phyloP scores from a whole-genome alignment of 495 filamentous ascomycete species.

The Neurospora cerealis region DNA sequence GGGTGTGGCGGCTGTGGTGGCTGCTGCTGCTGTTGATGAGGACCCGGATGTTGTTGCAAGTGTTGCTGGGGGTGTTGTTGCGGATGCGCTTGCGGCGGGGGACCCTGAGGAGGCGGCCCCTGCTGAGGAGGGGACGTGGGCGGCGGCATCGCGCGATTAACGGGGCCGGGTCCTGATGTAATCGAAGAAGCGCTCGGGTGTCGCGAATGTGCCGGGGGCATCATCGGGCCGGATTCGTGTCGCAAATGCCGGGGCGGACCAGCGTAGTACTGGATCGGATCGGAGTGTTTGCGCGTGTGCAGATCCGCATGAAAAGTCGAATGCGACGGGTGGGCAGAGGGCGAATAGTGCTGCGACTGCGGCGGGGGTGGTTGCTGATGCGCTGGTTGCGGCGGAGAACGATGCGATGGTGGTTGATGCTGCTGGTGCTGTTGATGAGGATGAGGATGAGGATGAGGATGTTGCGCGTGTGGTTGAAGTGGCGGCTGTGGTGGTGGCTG shows the following conservation, averaged over 20 bases:
- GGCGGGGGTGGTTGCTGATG: neutral
- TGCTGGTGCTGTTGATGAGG: constrained; percentile 10
- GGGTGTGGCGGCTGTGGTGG: constrained; percentile 10
- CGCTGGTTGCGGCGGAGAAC: constrained; percentile 1
- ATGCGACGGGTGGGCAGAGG: constrained; percentile 10
- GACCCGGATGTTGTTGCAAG: constrained; percentile 15
- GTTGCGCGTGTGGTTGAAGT: constrained; percentile 13
- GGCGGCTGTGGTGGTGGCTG: constrained; percentile 12
- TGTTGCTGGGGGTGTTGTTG: constrained; percentile 15
- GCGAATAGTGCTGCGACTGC: constrained; percentile 1
- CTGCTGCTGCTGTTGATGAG: constrained; percentile 17
- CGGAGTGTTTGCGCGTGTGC: constrained; percentile 41
- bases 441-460: constrained; percentile 13
- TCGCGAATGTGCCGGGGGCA: constrained; percentile 37
- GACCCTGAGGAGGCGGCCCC: constrained; percentile 6
- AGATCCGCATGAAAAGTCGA: constrained; percentile 25
- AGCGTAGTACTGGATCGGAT: constrained; percentile 32
- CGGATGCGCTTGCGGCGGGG: constrained; percentile 23
- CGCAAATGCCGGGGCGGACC: constrained; percentile 33
- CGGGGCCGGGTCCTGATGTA: constrained; percentile 25
- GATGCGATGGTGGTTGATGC: constrained; percentile 16
- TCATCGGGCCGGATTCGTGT: constrained; percentile 34
- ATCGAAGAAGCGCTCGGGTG: constrained; percentile 45
- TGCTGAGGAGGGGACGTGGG: constrained; percentile 41
- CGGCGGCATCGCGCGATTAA: constrained; percentile 43